Evolutionary conservation across 176 grass and related monocot genomes (phyloP), one percentile per base, ranked within the genome.

Genomic region (Poa annua): DNA sequence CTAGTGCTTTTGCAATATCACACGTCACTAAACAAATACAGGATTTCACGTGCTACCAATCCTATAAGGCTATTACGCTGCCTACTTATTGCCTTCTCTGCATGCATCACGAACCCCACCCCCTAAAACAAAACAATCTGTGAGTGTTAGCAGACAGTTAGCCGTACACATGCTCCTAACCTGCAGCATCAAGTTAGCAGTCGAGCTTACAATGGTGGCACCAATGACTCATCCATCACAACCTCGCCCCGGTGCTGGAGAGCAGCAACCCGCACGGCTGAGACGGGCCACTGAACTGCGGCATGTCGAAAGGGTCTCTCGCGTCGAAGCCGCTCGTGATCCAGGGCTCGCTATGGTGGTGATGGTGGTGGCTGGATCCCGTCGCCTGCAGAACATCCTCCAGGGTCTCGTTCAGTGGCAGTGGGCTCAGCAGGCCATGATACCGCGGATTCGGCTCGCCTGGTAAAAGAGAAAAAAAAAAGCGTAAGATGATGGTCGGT

Each of bases 211-310:
- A 29, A 29, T 29, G 29, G 29, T 29, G 29, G 29, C 29, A 29
- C 29, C 29, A 29, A 1, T 29, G 29, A 29, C 29, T 29, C 29
- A 29, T 29, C 29, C 29, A 29, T 29, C 83, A 91, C 79, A 82
- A 74, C 56, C 84, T 87, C 22, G 72, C 81, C 47, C 78, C 85
- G 38, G 85, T 87, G 87, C 64, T 87, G 11, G 91, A 86, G 71
- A 84, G 81, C 54, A 89, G 87, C 78, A 89, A 80, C 34, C 92
- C 85, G 71, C 82, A 88, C 51, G 79, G 38, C 83, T 92, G 89
- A 34, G 83, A 86, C 35, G 72, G 52, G 14, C 78, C 81, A 49
- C 56, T 61, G 64, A 81, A 88, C 76, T 74, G 88, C 88, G 84
- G 80, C 88, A 87, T 57, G 74, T 95, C 88, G 50, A 80, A 92